Base-by-base conservation (phyloP, 495 filamentous ascomycete genomes). In the Xylaria grammica region DNA sequence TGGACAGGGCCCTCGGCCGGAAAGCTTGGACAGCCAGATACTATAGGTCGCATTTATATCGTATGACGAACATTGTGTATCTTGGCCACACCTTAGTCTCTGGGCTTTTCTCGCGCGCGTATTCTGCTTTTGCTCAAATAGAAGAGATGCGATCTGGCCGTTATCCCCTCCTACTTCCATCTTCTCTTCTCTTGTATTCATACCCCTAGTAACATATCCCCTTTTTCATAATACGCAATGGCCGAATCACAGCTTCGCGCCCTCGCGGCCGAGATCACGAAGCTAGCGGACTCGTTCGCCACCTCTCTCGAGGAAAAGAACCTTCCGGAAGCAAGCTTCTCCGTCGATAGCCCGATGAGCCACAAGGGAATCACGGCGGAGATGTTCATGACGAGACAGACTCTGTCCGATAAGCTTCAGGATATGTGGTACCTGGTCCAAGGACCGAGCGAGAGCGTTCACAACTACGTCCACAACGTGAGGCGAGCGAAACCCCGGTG, bases 371-470 rank as follows among this genome's bases (percentile, higher is more conserved):
- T 72, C 24, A 61, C 70, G 17, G 30, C 67, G 1, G 70, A 72
- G 4, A 68, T 62, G 45, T 72, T 72, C 60, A 65, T 72, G 49
- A 70, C 65, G 11, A 65, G 67, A 27, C 70, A 72, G 32, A 19
- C 38, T 2, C 45, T 72, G 5, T 44, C 63, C 11, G 70, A 72
- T 59, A 62, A 68, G 24, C 56, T 72, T 19, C 63, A 44, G 27
- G 70, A 72, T 22, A 67, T 72, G 62, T 70, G 70, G 70, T 72
- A 70, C 53, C 48, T 72, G 13, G 67, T 68, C 17, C 70, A 72
- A 49, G 70, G 70, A 3, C 70, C 70, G 3, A 70, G 67, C 22
- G 68, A 72, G 55, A 72, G 70, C n/a, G 68, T 72, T 17, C 70
- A 66, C 48, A 72, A 72, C 57, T 72, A 72, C 32, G 70, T 68